phyloP scores from a whole-genome alignment of 371 early-diverging fungal species.

The Rhizomucor miehei region DNA sequence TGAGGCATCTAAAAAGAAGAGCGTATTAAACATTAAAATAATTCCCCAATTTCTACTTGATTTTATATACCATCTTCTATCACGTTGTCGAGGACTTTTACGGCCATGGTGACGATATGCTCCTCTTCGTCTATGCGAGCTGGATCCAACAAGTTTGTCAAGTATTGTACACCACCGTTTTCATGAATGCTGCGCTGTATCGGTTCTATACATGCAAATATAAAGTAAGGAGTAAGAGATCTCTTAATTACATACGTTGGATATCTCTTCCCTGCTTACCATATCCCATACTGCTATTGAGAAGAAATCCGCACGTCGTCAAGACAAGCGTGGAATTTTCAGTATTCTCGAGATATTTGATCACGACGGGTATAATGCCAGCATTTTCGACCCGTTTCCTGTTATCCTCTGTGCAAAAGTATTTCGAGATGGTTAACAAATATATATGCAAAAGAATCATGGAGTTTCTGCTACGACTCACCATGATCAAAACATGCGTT shows the following conservation, averaged over 20 bases:
- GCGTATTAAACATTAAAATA: no score
- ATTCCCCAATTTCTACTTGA: no score
- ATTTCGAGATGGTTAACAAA: no score
- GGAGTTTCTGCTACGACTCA: no score
- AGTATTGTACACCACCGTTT: slow-evolving; percentile 27
- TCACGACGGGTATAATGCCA: slow-evolving; percentile 40
- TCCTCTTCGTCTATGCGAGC: slow-evolving; percentile 37
- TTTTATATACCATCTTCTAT: slow-evolving; percentile 24
- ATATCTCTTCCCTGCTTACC: slow-evolving; percentile 37
- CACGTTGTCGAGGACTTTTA: slow-evolving; percentile 32
- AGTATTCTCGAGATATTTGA: slow-evolving; percentile 36
- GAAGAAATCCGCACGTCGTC: slow-evolving; percentile 66
- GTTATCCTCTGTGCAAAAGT: slow-evolving; percentile 52
- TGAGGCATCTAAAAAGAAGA: slow-evolving; percentile 5
- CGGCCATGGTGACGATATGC: slow-evolving; percentile 31
- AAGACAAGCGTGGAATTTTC: slow-evolving; percentile 40
- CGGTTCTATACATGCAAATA: not conserved
- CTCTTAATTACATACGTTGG: not conserved
- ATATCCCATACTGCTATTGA: slow-evolving; percentile 77
- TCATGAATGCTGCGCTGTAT: slow-evolving; percentile 1
- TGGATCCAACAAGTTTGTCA: slow-evolving; percentile 36
- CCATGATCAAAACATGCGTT: slow-evolving; percentile 82
- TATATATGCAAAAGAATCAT: no score
- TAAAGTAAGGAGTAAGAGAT: not conserved
- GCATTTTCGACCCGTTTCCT: slow-evolving; percentile 60